These are phyloP conservation scores for Metarhizium robertsii DNA, from an alignment of 2,329 filamentous ascomycete genomes.

Conservation along the genomic window DNA sequence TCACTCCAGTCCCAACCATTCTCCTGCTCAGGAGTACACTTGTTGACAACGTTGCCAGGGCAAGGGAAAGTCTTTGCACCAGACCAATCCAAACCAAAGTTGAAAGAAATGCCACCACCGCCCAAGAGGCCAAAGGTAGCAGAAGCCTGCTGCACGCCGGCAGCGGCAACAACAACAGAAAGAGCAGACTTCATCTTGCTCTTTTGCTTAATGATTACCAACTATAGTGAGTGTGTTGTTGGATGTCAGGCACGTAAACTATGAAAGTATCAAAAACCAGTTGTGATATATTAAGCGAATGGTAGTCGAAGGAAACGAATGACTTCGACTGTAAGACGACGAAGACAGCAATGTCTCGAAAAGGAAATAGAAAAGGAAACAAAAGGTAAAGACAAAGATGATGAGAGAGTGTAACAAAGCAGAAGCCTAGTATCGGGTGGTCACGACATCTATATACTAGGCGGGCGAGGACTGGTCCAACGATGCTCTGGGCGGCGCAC, in stretches of 20 bases:
- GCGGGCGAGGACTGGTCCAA: background rate
- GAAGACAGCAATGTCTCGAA: slow-evolving; percentile 5
- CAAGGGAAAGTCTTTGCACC: slow-evolving; percentile 46
- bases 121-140: slow-evolving; percentile 32
- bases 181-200: slow-evolving; percentile 42
- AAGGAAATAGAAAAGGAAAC: slow-evolving; percentile 14
- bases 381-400: background rate
- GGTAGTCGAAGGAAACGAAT: slow-evolving; percentile 45
- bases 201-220: slow-evolving; percentile 1
- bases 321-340: slow-evolving; percentile 32
- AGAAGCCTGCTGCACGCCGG: slow-evolving; percentile 38
- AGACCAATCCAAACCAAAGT: slow-evolving; percentile 8
- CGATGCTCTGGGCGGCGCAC: background rate
- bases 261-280: slow-evolving; percentile 7
- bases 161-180: slow-evolving; percentile 40
- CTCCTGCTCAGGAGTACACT: slow-evolving; percentile 62
- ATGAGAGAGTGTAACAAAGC: background rate
- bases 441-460: slow-evolving; percentile 4
- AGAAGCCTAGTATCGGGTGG: background rate
- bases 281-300: slow-evolving; percentile 18
- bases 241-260: background rate
- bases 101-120: background rate
- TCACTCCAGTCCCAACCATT: slow-evolving; percentile 63
- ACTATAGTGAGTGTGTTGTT: slow-evolving; percentile 8
- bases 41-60: slow-evolving; percentile 66